Evolutionary conservation across 164 flowering plant genomes (phyloP).

Genomic region (Annona cherimola): DNA sequence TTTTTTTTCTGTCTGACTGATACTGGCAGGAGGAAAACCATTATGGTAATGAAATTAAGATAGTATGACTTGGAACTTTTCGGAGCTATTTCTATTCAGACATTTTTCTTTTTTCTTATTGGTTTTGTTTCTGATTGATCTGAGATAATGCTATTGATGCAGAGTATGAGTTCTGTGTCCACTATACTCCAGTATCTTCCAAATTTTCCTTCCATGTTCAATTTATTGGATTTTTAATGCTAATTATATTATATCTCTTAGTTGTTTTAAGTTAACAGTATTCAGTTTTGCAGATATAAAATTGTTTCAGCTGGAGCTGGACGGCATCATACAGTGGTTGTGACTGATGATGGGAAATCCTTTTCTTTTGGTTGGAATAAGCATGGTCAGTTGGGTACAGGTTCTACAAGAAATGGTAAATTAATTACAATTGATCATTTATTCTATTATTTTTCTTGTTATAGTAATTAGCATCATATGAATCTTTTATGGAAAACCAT

Average conservation of each 20-base stretch:
- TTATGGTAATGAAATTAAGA: neutral
- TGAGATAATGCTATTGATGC: neutral
- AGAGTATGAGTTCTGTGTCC: neutral
- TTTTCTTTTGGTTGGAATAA: conserved; percentile 95
- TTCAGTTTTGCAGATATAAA: conserved; percentile 51
- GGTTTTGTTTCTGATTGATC: neutral
- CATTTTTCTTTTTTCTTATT: neutral
- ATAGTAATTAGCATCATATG: neutral
- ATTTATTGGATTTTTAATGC: too few species aligned
- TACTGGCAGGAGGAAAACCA: too few species aligned
- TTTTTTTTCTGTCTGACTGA: too few species aligned
- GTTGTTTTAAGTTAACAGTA: neutral
- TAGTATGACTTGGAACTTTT: neutral
- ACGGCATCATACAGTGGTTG: conserved; percentile 79
- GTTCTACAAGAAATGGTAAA: conserved; percentile 70
- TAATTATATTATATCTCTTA: too few species aligned
- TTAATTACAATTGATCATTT: neutral
- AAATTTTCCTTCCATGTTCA: neutral
- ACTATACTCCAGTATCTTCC: neutral
- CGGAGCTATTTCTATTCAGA: neutral
- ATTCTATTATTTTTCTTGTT: neutral
- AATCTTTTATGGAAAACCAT: neutral
- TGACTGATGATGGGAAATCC: conserved; percentile 71
- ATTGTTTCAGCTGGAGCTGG: conserved; percentile 76
- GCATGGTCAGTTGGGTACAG: conserved; percentile 96